Evolutionary conservation across 257 asterid species (phyloP), one percentile per base, ranked within the genome.

Genomic region (Penstemon barbatus): DNA sequence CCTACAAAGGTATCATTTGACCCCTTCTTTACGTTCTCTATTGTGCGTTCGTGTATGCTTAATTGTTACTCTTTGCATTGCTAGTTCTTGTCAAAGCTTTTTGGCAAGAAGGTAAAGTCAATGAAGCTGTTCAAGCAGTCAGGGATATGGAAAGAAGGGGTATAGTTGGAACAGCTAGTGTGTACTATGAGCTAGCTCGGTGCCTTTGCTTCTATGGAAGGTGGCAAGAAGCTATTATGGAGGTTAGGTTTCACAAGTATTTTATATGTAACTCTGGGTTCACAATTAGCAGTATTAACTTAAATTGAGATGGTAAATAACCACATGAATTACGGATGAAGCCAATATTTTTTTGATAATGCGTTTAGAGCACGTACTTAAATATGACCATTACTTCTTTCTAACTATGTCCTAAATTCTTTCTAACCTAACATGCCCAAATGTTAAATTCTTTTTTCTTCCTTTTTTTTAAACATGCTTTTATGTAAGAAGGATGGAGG

Each of bases 81-180:
- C 73, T 73, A 88, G 99, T 94, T 84, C 97, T 94, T 61, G 96
- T 91, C 63, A 89, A 83, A 81, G 79, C 97, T 65, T 87, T 85
- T 71, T 83, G 96, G 96, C 84, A 83, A 80, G 97, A 94, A 83
- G 95, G 92, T 61, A 91, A 84, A 87, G 88, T 81, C 44, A 54
- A 77, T 69, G 97, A 91, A 77, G 97, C 97, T 65, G 80, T 91
- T 77, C 75, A 78, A 74, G 95, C 95, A 0, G 97, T 89, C 63
- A 75, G 97, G 79, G 95, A 91, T 62, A 91, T 94, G 99, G 97
- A 91, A 81, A 81, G 78, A 75, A 87, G 88, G 73, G 99, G 99
- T 33, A 76, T 94, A 45, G 77, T 89, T 63, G 99, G 97, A 75
- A 80, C 72, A 3, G 77, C 95, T 44, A 80, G 86, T 75, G 97